These are phyloP conservation scores for Lachancea kluyveri DNA, from an alignment of 805 yeast genomes.

Conservation along the genomic window DNA sequence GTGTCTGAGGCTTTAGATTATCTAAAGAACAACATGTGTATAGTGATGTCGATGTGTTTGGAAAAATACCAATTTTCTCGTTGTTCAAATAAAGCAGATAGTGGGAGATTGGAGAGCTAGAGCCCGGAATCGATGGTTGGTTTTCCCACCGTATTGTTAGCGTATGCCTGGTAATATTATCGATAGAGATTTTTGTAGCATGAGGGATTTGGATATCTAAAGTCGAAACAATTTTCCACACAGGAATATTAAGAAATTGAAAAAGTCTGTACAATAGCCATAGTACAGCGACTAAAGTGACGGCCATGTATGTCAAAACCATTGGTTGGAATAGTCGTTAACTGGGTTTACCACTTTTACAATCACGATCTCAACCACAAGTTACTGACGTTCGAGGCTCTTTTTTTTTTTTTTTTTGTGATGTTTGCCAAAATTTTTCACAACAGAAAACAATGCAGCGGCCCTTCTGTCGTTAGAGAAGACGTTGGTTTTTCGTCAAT, in stretches of 20 bases:
- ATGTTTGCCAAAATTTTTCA: too few species aligned
- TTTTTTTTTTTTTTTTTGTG: too few species aligned
- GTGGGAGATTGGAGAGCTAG: conserved; percentile 19
- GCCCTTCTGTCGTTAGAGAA: too few species aligned
- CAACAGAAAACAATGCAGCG: too few species aligned
- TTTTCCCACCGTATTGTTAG: conserved; percentile 33
- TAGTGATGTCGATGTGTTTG: conserved; percentile 23
- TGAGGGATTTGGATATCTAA: conserved; percentile 28
- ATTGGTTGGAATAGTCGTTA: not conserved
- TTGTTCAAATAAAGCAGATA: conserved; percentile 28
- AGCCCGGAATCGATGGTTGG: conserved; percentile 15
- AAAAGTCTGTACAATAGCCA: conserved; percentile 27
- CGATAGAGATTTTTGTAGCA: conserved; percentile 30
- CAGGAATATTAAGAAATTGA: conserved; percentile 26
- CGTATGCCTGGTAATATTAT: conserved; percentile 23
- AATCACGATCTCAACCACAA: too few species aligned
- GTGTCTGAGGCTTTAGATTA: conserved; percentile 19
- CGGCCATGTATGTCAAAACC: conserved; percentile 9
- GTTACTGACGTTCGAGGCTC: too few species aligned
- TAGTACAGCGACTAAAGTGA: conserved; percentile 9
- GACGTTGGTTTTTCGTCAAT: too few species aligned
- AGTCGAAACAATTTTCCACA: conserved; percentile 23
- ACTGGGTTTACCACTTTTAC: not conserved
- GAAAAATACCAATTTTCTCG: conserved; percentile 25
- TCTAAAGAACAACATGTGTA: conserved; percentile 30